Evolutionary conservation across 331 rosid species (phyloP).

Genomic region (Phaseolus coccineus): DNA sequence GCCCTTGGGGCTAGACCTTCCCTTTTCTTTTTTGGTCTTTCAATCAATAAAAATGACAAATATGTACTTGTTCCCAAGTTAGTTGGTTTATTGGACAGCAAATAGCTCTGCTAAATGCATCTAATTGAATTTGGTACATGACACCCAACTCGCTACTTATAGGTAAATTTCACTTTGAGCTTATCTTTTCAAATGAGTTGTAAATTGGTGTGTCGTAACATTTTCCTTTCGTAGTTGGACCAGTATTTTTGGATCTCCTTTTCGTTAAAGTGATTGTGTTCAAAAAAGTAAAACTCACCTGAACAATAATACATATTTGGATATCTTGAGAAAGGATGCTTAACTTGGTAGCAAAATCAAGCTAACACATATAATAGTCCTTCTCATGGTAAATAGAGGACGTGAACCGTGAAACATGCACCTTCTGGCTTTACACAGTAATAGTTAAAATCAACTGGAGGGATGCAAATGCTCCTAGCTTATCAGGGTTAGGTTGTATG

Average conservation of each 20-base stretch:
- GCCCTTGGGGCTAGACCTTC: not conserved
- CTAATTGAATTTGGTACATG: slow-evolving; percentile 3
- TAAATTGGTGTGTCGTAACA: no score
- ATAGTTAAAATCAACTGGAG: not conserved
- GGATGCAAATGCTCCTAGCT: not conserved
- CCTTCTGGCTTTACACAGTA: not conserved
- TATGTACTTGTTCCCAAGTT: not conserved
- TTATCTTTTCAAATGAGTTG: no score
- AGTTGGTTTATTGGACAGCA: not conserved
- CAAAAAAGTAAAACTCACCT: slow-evolving; percentile 32
- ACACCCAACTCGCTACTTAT: not conserved
- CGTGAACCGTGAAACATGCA: not conserved
- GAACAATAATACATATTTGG: not conserved
- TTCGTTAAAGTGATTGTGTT: slow-evolving; percentile 38
- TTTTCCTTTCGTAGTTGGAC: not conserved
- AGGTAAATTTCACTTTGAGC: not conserved
- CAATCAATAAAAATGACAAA: not conserved
- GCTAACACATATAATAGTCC: not conserved
- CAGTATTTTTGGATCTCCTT: slow-evolving; percentile 4
- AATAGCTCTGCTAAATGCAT: not conserved
- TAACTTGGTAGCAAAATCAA: not conserved
- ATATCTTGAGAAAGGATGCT: not conserved
- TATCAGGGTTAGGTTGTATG: not conserved
- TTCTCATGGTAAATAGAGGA: not conserved
- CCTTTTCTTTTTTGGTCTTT: slow-evolving; percentile 5